Evolutionary conservation across 208 protist genomes (phyloP).

Genomic region (Crithidia acanthocephali): DNA sequence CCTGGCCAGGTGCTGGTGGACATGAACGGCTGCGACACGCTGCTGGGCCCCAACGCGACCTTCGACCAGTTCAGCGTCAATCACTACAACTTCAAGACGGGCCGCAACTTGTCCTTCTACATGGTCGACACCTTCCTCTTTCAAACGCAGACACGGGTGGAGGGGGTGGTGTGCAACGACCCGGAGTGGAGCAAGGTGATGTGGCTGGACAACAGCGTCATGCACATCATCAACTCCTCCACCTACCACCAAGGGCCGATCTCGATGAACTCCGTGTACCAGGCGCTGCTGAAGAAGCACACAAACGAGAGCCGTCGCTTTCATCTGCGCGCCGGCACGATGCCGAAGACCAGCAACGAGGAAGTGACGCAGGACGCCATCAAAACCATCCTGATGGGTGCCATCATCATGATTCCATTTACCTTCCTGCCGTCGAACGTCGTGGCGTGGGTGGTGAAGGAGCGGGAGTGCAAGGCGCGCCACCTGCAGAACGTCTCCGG

Average conservation of each 20-base stretch:
- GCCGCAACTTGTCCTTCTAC: slow-evolving; percentile 25
- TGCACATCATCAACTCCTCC: slow-evolving; percentile 38
- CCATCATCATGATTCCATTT: slow-evolving; percentile 71
- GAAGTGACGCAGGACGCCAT: slow-evolving; percentile 32
- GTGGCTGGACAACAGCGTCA: slow-evolving; percentile 5
- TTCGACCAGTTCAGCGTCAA: slow-evolving; percentile 29
- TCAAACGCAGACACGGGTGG: slow-evolving; percentile 17
- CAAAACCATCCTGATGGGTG: slow-evolving; percentile 29
- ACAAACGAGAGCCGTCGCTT: slow-evolving; percentile 8
- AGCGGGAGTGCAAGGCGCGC: slow-evolving; percentile 71
- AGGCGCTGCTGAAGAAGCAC: slow-evolving; percentile 17
- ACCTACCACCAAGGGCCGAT: slow-evolving; percentile 42
- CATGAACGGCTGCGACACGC: slow-evolving; percentile 33
- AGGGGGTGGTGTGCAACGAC: slow-evolving; percentile 34
- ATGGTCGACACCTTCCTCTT: slow-evolving; percentile 34
- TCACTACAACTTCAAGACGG: slow-evolving; percentile 18
- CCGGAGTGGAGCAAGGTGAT: slow-evolving; percentile 23
- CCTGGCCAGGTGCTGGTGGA: slow-evolving; percentile 19
- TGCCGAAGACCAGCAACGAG: slow-evolving; percentile 30
- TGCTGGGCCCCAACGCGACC: slow-evolving; percentile 15
- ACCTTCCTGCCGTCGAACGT: slow-evolving; percentile 64
- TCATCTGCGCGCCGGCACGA: slow-evolving; percentile 15
- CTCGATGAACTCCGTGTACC: slow-evolving; percentile 35
- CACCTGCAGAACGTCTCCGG: slow-evolving; percentile 86
- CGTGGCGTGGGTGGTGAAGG: slow-evolving; percentile 81